phyloP scores from a whole-genome alignment of 306 rosid species.

The Carpinus viminea region DNA sequence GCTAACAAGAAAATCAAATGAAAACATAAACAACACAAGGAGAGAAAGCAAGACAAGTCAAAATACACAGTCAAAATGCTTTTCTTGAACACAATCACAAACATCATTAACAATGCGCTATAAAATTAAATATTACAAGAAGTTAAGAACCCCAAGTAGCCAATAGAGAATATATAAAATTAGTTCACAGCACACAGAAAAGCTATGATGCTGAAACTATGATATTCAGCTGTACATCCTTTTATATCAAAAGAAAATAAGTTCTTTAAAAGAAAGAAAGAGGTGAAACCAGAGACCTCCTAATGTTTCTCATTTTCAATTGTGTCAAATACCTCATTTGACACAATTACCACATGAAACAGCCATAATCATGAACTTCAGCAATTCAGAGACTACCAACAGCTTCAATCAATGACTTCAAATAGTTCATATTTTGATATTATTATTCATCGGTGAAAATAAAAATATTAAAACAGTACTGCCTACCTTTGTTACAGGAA shows the following conservation, averaged over 20 bases:
- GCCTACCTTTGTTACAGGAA: conserved; percentile 99
- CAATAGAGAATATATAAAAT: background rate
- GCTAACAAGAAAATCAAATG: background rate
- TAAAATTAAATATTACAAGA: background rate
- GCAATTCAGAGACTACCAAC: background rate
- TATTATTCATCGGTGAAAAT: background rate
- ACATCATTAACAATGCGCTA: conserved; percentile 16
- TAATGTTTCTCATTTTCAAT: background rate
- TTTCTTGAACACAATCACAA: background rate
- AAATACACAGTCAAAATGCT: background rate
- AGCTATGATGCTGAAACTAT: background rate
- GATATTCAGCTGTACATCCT: background rate
- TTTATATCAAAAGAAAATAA: background rate
- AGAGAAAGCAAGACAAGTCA: conserved; percentile 6
- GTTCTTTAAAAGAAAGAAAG: background rate
- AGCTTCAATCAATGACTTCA: background rate
- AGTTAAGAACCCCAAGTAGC: background rate
- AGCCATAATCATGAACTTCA: conserved; percentile 8
- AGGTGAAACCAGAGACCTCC: background rate
- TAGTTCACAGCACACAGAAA: background rate
- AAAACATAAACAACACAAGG: conserved; percentile 12
- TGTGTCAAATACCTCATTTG: conserved; percentile 24
- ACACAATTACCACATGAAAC: conserved; percentile 7
- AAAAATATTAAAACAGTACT: conserved; percentile 15
- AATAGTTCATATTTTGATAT: conserved; percentile 11